These are phyloP conservation scores for Whalleya microplaca DNA, from an alignment of 2,329 filamentous ascomycete species.

Conservation along the genomic window DNA sequence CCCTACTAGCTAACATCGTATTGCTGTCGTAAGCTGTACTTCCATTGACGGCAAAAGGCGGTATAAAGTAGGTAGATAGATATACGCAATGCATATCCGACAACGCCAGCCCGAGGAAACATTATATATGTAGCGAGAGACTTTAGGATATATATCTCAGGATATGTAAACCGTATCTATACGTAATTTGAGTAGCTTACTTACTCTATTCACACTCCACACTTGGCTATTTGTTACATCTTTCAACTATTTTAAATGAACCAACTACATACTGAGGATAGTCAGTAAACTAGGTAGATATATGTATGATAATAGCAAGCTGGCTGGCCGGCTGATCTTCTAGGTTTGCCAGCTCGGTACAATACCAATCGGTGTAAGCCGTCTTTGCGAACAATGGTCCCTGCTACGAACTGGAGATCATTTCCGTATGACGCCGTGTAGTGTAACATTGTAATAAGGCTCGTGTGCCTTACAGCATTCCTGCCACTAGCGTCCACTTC, in stretches of 20 bases:
- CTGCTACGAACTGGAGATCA: too few relatives aligned
- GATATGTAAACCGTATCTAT: too few relatives aligned
- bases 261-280: too few relatives aligned
- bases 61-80: neutral
- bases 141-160: neutral
- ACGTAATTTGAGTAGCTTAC: too few relatives aligned
- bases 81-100: neutral
- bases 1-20: neutral
- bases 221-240: too few relatives aligned
- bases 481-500: neutral
- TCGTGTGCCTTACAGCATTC: conserved; percentile 2
- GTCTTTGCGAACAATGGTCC: neutral
- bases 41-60: neutral
- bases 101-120: neutral
- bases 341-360: neutral
- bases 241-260: too few relatives aligned
- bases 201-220: too few relatives aligned
- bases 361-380: neutral
- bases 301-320: neutral
- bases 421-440: too few relatives aligned
- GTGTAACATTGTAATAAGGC: neutral
- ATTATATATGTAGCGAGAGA: neutral
- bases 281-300: too few relatives aligned
- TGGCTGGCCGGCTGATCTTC: too few relatives aligned
- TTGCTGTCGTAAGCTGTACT: neutral